phyloP scores from a whole-genome alignment of 2,329 filamentous ascomycete species.

The Cytospora piceae region DNA sequence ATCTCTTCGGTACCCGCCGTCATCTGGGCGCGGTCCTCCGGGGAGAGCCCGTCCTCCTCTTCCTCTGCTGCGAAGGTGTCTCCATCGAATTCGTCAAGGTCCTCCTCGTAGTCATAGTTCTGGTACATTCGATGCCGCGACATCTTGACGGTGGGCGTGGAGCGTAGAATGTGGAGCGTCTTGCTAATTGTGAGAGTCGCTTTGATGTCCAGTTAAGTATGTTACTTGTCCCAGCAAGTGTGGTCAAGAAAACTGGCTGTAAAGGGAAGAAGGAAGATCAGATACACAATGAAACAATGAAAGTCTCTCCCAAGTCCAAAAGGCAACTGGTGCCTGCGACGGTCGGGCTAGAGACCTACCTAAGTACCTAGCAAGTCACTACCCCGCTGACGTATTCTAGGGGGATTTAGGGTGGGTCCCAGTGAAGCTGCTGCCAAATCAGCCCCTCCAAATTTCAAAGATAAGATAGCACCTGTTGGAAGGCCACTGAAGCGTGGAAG shows the following conservation, averaged over 20 bases:
- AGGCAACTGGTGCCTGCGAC: background rate
- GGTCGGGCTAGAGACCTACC: background rate
- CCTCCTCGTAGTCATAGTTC: constrained; percentile 55
- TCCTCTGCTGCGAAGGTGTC: constrained; percentile 47
- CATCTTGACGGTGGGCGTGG: constrained; percentile 39
- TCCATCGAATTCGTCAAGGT: constrained; percentile 55
- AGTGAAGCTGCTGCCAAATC: background rate
- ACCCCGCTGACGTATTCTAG: constrained; percentile 3
- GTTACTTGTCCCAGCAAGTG: background rate
- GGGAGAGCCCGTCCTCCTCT: constrained; percentile 50
- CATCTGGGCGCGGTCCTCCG: constrained; percentile 58
- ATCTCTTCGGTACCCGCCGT: constrained; percentile 69
- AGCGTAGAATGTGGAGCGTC: background rate
- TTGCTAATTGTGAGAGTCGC: background rate
- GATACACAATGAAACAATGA: background rate
- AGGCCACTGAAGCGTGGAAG: background rate
- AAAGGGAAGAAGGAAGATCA: background rate
- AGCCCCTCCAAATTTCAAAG: constrained; percentile 7
- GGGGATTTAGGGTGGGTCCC: background rate
- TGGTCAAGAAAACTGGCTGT: background rate
- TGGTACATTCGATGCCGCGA: constrained; percentile 52
- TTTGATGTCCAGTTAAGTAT: background rate
- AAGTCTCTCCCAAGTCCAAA: background rate
- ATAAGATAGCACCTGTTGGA: background rate
- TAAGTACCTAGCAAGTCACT: background rate